phyloP scores from a whole-genome alignment of 169 alveolate genomes.

The Cryptosporidium baileyi region DNA sequence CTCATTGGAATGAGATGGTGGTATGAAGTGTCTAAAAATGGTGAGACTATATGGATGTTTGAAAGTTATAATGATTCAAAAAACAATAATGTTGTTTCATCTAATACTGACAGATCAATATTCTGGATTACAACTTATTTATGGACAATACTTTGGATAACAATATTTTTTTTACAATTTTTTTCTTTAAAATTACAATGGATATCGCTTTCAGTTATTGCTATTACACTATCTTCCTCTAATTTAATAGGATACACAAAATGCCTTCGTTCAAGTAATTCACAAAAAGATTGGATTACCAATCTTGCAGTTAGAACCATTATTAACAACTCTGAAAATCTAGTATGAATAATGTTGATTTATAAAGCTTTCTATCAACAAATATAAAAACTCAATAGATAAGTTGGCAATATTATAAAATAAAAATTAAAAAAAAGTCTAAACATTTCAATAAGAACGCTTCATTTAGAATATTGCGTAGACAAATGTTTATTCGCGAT shows the following conservation, averaged over 20 bases:
- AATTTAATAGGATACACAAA: constrained; percentile 76
- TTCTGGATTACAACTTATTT: constrained; percentile 81
- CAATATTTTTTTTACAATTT: constrained; percentile 67
- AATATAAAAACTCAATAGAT: too few relatives aligned
- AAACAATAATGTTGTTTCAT: constrained; percentile 35
- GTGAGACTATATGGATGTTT: constrained; percentile 82
- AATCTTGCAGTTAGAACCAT: constrained; percentile 70
- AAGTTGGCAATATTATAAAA: too few relatives aligned
- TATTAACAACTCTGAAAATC: constrained; percentile 5
- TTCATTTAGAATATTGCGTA: too few relatives aligned
- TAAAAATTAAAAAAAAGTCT: too few relatives aligned
- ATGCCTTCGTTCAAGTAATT: constrained; percentile 71
- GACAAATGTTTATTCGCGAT: too few relatives aligned
- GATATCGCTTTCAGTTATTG: constrained; percentile 74
- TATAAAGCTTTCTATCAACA: too few relatives aligned
- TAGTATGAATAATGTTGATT: constrained; percentile 22
- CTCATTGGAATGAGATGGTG: constrained; percentile 86
- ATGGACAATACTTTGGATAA: constrained; percentile 78
- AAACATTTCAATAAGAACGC: too few relatives aligned
- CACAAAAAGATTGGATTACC: constrained; percentile 73
- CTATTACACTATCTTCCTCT: constrained; percentile 72
- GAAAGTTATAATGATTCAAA: constrained; percentile 77
- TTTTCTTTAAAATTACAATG: constrained; percentile 73
- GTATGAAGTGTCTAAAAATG: constrained; percentile 83
- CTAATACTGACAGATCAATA: constrained; percentile 78